These are phyloP conservation scores for Oryza coarctata DNA, from an alignment of 176 grass and related monocot genomes.

Conservation along the genomic window DNA sequence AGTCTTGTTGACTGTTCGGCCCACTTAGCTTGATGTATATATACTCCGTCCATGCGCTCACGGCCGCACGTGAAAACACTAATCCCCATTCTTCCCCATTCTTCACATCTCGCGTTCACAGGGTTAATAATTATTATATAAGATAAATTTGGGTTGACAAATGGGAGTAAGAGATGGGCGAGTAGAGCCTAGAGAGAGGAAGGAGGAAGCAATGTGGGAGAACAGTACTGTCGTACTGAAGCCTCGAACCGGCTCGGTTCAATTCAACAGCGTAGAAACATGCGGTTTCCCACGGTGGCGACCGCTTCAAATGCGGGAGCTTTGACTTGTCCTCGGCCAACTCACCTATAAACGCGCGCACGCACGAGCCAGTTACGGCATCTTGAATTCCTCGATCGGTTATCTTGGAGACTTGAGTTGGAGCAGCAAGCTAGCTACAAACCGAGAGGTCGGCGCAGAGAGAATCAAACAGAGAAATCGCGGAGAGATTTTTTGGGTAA, in stretches of 20 bases:
- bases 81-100: too few species aligned
- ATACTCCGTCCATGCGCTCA: too few species aligned
- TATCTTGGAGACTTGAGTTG: neutral
- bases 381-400: neutral
- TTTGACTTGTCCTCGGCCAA: constrained; percentile 3
- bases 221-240: neutral
- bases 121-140: too few species aligned
- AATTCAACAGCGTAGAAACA: neutral
- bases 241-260: neutral
- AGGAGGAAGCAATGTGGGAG: neutral
- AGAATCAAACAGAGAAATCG: neutral
- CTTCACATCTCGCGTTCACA: too few species aligned
- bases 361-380: neutral
- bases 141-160: too few species aligned
- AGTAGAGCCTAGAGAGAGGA: neutral
- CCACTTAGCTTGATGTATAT: too few species aligned
- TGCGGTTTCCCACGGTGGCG: neutral
- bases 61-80: too few species aligned
- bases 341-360: neutral
- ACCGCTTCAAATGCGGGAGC: constrained; percentile 22
- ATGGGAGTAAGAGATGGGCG: neutral
- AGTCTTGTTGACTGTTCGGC: too few species aligned
- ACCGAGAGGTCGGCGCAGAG: neutral
- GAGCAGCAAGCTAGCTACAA: neutral
- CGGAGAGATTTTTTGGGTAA: neutral